These are phyloP conservation scores for Xenoacremonium recifei DNA, from an alignment of 2,329 filamentous ascomycete genomes.

Conservation along the genomic window DNA sequence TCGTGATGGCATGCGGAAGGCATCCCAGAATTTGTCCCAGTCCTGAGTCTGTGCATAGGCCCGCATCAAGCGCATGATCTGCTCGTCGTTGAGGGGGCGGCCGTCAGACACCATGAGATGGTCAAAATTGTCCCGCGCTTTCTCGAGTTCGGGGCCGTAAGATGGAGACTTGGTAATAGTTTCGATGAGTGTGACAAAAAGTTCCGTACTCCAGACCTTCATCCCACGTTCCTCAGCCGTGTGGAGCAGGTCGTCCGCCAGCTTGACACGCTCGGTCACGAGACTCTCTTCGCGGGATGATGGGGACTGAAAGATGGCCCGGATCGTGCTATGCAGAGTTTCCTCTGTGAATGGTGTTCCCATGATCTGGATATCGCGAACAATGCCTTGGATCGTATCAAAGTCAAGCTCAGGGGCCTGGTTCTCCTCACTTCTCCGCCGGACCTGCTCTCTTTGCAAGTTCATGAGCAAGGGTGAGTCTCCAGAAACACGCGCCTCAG, in stretches of 20 bases:
- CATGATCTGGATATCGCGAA: slow-evolving; percentile 39
- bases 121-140: slow-evolving; percentile 45
- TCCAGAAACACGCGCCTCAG: too few species aligned
- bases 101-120: slow-evolving; percentile 38
- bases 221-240: slow-evolving; percentile 46
- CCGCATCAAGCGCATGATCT: slow-evolving; percentile 41
- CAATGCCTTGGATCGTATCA: slow-evolving; percentile 22
- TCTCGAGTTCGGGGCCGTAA: slow-evolving; percentile 32
- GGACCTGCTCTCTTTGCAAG: neutral
- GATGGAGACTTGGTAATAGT: slow-evolving; percentile 32
- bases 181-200: slow-evolving; percentile 50
- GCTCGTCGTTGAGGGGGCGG: slow-evolving; percentile 37
- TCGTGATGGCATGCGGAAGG: slow-evolving; percentile 56
- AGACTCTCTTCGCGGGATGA: slow-evolving; percentile 17
- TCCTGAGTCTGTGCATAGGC: slow-evolving; percentile 46
- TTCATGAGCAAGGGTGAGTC: too few species aligned
- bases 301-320: slow-evolving; percentile 33
- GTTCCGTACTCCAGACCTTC: slow-evolving; percentile 40
- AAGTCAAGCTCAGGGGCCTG: slow-evolving; percentile 11
- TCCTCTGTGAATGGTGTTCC: slow-evolving; percentile 35
- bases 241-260: slow-evolving; percentile 43
- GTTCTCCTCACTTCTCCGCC: neutral
- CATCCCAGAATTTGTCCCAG: slow-evolving; percentile 59
- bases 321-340: slow-evolving; percentile 37
- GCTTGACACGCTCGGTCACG: slow-evolving; percentile 30